A percentile compares a stretch with the other conserved stretches of the same genome.
Conservation (phyloP, 2,329 filamentous ascomycete species). For the Bertia moriformis region DNA sequence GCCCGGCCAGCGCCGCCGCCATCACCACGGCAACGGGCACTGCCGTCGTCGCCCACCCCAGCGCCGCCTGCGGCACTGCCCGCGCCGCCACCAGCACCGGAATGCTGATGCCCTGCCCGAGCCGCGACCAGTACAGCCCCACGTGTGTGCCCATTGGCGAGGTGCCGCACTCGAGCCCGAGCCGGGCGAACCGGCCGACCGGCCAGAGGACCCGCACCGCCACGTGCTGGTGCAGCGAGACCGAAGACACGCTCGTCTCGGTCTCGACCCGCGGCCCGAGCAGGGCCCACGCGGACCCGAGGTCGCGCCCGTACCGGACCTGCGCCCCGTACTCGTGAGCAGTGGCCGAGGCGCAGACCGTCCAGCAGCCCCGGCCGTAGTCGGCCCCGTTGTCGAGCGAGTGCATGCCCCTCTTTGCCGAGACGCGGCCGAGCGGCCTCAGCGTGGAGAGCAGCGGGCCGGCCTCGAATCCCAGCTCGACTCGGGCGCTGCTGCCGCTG, state of each 20-base stretch:
- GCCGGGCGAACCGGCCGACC: constrained; percentile 21
- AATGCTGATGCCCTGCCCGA: constrained; percentile 26
- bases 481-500: neutral
- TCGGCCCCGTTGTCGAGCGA: neutral
- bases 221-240: constrained; percentile 18
- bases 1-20: constrained; percentile 1
- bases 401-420: neutral
- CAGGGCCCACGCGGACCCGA: neutral
- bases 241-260: constrained; percentile 22
- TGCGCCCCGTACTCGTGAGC: neutral
- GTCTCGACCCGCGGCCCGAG: constrained; percentile 18
- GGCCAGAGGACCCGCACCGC: constrained; percentile 27
- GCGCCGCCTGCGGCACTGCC: constrained; percentile 13
- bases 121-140: constrained; percentile 29
- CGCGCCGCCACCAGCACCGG: constrained; percentile 22
- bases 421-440: neutral
- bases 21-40: constrained; percentile 1
- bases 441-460: neutral
- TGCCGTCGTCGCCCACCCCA: constrained; percentile 22
- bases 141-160: constrained; percentile 21
- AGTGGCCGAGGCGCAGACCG: neutral
- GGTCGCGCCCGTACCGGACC: neutral
- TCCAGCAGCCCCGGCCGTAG: neutral
- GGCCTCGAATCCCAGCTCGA: neutral
- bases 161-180: constrained; percentile 28